Base-by-base conservation (phyloP, 495 filamentous ascomycete species). In the Penicillium silybi region DNA sequence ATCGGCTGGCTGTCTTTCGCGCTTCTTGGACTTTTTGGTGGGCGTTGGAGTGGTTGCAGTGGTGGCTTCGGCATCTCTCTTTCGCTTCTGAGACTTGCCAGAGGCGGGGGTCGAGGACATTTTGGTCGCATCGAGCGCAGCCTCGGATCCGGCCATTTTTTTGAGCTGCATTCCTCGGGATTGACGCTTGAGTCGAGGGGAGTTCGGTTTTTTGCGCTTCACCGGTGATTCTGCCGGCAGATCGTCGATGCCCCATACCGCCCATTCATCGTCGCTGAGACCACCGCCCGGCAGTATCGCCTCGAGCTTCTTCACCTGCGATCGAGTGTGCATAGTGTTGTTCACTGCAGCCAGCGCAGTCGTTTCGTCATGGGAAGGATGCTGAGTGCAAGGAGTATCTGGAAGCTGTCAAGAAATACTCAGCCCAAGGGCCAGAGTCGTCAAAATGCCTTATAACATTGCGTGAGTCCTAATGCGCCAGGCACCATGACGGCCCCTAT, bases 381-480 rank as follows among this genome's bases (percentile, higher is more conserved):
- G n/a, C 38, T 47, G 11, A 51, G 4, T 46, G 16, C 1, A 5
- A 52, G 25, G 10, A 32, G 20, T 35, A 45, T 35, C 46, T 47
- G 43, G 16, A 32, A 35, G 16, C 44, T 50, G 20, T 41, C 29
- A 46, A 27, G 52, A 46, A 35, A 10, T 25, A 16, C 41, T 44
- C 37, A 43, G 13, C 29, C 41, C 29, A 44, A 55, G 53, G 48
- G 42, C 25, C 20, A 53, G 35, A 32, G 51, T 49, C 62, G 77
- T 56, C 8, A 85, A 85, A 19, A 16, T 19, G 82, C 74, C 80
- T 45, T 84, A 85, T 72, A 89, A 88, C 58, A 89, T 89, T 69
- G 86, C 86, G 84, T 86, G 67, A 66, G 83, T 75, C 13, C 17
- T 22, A 38, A 45, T 15, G 37, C 20, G 25, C 46, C 22, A 23